These are phyloP conservation scores for Jamesozyma rosinii DNA, from an alignment of 805 yeast genomes.

Conservation along the genomic window DNA sequence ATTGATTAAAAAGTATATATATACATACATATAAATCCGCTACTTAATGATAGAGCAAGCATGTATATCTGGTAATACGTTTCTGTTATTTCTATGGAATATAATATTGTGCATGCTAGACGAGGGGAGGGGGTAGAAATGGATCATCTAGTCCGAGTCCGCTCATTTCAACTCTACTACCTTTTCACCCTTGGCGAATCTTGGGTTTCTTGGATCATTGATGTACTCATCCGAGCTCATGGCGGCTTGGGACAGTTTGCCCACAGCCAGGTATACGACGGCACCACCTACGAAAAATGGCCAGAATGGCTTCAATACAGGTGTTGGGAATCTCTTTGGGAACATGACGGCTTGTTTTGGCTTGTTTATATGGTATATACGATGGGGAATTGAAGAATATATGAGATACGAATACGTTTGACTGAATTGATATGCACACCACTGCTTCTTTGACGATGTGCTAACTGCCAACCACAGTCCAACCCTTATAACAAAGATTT, in stretches of 20 bases:
- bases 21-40: not conserved
- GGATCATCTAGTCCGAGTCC: no score
- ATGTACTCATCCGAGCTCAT: slow-evolving; percentile 70
- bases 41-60: not conserved
- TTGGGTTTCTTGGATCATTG: slow-evolving; percentile 95
- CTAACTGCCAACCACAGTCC: no score
- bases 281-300: slow-evolving; percentile 83
- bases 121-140: no score
- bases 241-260: slow-evolving; percentile 60
- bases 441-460: no score
- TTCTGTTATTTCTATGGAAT: no score
- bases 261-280: slow-evolving; percentile 59
- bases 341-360: not conserved
- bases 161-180: slow-evolving; percentile 31
- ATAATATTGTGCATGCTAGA: no score
- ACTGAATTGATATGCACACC: no score
- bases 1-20: not conserved
- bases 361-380: no score
- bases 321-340: slow-evolving; percentile 35
- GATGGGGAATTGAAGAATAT: no score
- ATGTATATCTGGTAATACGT: no score
- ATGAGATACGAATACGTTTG: not conserved
- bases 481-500: no score
- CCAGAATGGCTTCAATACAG: slow-evolving; percentile 62
- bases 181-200: slow-evolving; percentile 56